Evolutionary conservation across 495 filamentous ascomycete species (phyloP), one percentile per base, ranked within the genome.

Genomic region (Penicillium herquei): DNA sequence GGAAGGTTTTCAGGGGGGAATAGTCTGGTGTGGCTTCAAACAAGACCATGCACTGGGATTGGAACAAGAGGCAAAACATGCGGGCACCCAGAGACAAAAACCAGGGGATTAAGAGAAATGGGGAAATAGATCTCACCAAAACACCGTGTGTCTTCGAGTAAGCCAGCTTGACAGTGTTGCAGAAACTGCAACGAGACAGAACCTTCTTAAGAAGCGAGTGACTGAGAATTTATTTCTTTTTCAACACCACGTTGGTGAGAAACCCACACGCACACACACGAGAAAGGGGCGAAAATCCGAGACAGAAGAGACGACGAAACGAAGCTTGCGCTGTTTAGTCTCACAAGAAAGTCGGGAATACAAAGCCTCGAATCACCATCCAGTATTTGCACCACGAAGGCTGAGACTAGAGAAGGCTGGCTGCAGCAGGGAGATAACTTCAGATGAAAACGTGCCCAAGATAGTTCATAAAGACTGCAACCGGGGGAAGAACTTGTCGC

Each of bases 101-200:
- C 48, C 57, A 56, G 60, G 44, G 49, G 33, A n/a, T 26, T 2
- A 26, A 26, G 21, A 26, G 48, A 58, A 26, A 30, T 34, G 13
- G 33, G 40, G 53, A 46, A 43, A 52, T 33, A 40, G 75, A 39
- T 47, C 84, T 77, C 78, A 79, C 77, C 68, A 78, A 70, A 76
- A 77, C 68, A 69, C 74, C 69, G 71, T 78, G 72, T 51, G 69
- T 68, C 69, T 71, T 78, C 69, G 74, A 78, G 66, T 76, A 78
- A 75, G 77, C 77, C 77, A 79, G 77, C 64, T 78, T 79, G 77
- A 78, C 72, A 65, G 67, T 76, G 73, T 78, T 79, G 75, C 73
- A 74, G 68, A 61, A 60, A 63, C 62, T 77, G 74, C 74, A 77
- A 77, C 74, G 59, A 70, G 70, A 74, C 67, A 66, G 70, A 67